Evolutionary conservation across 345 rosid genomes (phyloP).

Genomic region (Salix caprea): DNA sequence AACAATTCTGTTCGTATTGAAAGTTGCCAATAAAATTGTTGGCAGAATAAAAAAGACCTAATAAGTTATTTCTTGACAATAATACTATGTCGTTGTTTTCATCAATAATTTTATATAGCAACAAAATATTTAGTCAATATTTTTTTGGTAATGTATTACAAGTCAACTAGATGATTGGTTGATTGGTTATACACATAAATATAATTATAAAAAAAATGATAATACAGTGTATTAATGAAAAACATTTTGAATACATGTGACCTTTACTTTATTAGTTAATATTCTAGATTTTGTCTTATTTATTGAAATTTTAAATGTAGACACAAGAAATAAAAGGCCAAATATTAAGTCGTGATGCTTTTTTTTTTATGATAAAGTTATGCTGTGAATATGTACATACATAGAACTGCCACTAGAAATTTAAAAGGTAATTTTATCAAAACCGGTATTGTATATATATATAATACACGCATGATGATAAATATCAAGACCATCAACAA

Average conservation of each 20-base stretch:
- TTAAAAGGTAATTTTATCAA: constrained; percentile 5
- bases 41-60: too few relatives aligned
- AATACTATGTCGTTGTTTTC: too few relatives aligned
- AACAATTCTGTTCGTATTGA: too few relatives aligned
- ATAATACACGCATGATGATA: background rate
- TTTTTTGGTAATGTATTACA: background rate
- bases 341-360: background rate
- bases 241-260: background rate
- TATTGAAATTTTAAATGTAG: background rate
- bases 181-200: background rate
- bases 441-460: constrained; percentile 8
- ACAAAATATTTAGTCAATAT: too few relatives aligned
- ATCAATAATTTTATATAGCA: too few relatives aligned
- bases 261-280: background rate
- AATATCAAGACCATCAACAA: constrained; percentile 23
- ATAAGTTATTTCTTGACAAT: too few relatives aligned
- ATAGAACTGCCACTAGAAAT: background rate
- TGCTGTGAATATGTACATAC: background rate
- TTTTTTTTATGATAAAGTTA: background rate
- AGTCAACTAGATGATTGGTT: background rate
- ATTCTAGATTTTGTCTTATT: background rate
- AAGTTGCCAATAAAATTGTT: too few relatives aligned
- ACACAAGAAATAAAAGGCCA: background rate
- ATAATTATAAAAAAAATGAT: background rate
- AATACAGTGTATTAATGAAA: background rate